These are phyloP conservation scores for Tubosaeta sp. DNA, from an alignment of 768 basidiomycete species.

Conservation along the genomic window DNA sequence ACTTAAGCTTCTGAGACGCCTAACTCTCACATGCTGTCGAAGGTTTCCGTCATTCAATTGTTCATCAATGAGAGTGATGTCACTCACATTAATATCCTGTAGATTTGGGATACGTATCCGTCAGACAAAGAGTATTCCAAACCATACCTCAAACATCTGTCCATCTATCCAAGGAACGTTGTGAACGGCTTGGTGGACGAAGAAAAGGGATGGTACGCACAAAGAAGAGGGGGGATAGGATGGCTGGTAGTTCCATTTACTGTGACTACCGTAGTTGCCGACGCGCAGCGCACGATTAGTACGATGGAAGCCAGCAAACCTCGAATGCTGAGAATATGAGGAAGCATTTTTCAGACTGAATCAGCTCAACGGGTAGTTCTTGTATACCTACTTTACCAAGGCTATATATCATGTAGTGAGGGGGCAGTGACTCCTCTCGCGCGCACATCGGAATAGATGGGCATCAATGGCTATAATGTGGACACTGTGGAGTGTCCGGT, in stretches of 20 bases:
- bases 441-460: no score
- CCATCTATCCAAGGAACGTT: conserved; percentile 33
- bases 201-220: conserved; percentile 24
- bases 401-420: neutral
- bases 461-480: neutral
- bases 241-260: conserved; percentile 47
- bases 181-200: neutral
- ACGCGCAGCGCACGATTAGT: neutral
- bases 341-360: conserved; percentile 2
- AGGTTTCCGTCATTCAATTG: neutral
- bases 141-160: conserved; percentile 54
- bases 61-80: neutral
- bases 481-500: neutral
- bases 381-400: neutral
- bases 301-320: neutral
- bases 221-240: conserved; percentile 46
- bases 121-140: neutral
- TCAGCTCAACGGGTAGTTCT: neutral
- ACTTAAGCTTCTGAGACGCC: neutral
- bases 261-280: conserved; percentile 31
- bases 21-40: conserved; percentile 32
- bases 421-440: neutral
- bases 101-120: neutral
- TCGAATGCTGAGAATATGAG: neutral
- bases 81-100: conserved; percentile 58